These are phyloP conservation scores for Penicillium pancosmium DNA, from an alignment of 495 filamentous ascomycete species.

Conservation along the genomic window DNA sequence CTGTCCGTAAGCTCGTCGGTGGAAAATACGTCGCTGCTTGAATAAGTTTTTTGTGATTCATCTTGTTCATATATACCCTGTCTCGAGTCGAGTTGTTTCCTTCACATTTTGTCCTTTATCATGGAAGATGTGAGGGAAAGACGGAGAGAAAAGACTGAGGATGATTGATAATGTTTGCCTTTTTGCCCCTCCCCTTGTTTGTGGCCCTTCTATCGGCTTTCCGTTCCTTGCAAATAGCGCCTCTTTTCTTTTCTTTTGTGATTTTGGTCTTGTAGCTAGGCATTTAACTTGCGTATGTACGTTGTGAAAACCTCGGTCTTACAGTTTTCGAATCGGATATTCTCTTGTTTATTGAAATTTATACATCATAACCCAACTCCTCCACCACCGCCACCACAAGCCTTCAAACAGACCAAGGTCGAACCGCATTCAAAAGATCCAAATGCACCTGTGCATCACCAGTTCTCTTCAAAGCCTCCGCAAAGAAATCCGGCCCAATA, in stretches of 20 bases:
- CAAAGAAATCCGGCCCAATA: slow-evolving; percentile 36
- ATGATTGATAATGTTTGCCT: slow-evolving; percentile 13
- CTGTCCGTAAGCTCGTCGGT: slow-evolving; percentile 71
- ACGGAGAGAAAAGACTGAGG: slow-evolving; percentile 8
- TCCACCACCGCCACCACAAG: neutral
- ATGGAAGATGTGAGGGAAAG: neutral
- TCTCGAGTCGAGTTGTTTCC: slow-evolving; percentile 7
- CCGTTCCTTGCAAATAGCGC: slow-evolving; percentile 30
- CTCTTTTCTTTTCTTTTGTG: slow-evolving; percentile 18
- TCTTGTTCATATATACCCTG: slow-evolving; percentile 22
- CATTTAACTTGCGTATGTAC: slow-evolving; percentile 21
- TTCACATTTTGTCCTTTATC: slow-evolving; percentile 2
- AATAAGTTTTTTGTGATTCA: slow-evolving; percentile 7
- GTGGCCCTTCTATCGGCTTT: slow-evolving; percentile 4
- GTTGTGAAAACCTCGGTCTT: slow-evolving; percentile 18
- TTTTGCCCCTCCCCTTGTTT: slow-evolving; percentile 8
- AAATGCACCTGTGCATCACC: slow-evolving; percentile 38
- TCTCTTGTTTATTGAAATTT: slow-evolving; percentile 5
- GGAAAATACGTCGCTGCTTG: slow-evolving; percentile 68
- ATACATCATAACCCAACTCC: neutral
- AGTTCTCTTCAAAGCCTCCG: slow-evolving; percentile 31
- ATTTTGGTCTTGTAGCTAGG: slow-evolving; percentile 30
- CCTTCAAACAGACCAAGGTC: slow-evolving; percentile 32
- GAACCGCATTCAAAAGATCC: slow-evolving; percentile 39
- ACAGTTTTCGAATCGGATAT: slow-evolving; percentile 18